These are phyloP conservation scores for Xylaria sp. DNA, from an alignment of 2,329 filamentous ascomycete species.

Conservation along the genomic window DNA sequence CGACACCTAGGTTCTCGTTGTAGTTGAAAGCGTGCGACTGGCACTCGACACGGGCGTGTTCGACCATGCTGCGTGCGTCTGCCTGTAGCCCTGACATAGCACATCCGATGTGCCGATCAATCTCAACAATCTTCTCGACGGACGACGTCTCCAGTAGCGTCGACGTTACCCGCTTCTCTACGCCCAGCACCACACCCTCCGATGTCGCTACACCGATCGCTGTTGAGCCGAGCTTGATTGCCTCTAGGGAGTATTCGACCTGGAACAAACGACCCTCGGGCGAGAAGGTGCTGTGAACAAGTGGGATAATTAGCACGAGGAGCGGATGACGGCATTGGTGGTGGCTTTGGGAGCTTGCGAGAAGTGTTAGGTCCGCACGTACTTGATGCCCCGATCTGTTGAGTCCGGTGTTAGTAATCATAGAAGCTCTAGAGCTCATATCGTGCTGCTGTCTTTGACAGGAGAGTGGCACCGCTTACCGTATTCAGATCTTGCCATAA, in stretches of 20 bases:
- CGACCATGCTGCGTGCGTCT: constrained; percentile 96
- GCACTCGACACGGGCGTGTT: constrained; percentile 96
- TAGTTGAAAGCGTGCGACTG: constrained; percentile 99
- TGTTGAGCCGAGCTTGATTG: constrained; percentile 98
- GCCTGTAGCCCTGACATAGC: constrained; percentile 98
- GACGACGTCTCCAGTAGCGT: constrained; percentile 97
- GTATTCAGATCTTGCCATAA: constrained; percentile 99
- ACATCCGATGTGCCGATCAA: constrained; percentile 98
- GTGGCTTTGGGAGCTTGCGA: constrained; percentile 22
- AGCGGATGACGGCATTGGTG: not conserved
- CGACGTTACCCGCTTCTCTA: constrained; percentile 98
- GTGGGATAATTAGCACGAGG: constrained; percentile 23
- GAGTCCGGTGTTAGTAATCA: constrained; percentile 45
- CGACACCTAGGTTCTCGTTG: constrained; percentile 91
- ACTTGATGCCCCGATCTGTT: constrained; percentile 98
- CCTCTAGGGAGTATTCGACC: constrained; percentile 99
- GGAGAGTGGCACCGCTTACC: constrained; percentile 68
- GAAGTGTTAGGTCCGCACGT: constrained; percentile 51
- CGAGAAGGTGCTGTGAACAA: constrained; percentile 85
- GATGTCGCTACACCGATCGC: constrained; percentile 97
- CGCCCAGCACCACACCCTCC: constrained; percentile 93
- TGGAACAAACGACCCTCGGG: constrained; percentile 99
- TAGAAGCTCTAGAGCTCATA: constrained; percentile 14
- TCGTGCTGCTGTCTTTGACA: constrained; percentile 32
- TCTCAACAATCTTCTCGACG: constrained; percentile 99